These are phyloP conservation scores for Lotmaria passim DNA, from an alignment of 208 protist species.

Conservation along the genomic window DNA sequence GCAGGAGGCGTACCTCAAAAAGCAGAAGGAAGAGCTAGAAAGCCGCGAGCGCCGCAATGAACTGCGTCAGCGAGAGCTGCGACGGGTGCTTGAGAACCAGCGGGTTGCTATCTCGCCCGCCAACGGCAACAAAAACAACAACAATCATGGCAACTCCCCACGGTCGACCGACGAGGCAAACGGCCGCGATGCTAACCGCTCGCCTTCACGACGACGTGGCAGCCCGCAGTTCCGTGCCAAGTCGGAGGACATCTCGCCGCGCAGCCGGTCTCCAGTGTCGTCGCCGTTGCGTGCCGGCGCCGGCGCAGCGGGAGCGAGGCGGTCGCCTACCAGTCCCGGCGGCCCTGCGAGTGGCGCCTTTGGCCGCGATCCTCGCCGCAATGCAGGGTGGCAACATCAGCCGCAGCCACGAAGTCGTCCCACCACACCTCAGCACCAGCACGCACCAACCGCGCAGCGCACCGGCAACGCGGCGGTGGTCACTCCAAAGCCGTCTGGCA, in stretches of 20 bases:
- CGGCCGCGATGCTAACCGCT: neutral
- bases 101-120: constrained; percentile 35
- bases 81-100: constrained; percentile 70
- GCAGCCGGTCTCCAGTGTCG: constrained; percentile 10
- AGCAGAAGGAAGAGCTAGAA: constrained; percentile 65
- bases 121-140: constrained; percentile 30
- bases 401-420: constrained; percentile 17
- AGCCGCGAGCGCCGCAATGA: constrained; percentile 55
- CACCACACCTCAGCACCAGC: constrained; percentile 21
- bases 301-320: neutral
- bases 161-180: constrained; percentile 6
- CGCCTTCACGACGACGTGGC: constrained; percentile 10
- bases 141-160: constrained; percentile 11
- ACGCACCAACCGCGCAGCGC: constrained; percentile 8
- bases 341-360: constrained; percentile 18
- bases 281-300: constrained; percentile 15
- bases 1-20: constrained; percentile 81
- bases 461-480: constrained; percentile 11
- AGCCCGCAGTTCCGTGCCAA: constrained; percentile 17
- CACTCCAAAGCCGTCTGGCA: neutral
- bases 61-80: constrained; percentile 63
- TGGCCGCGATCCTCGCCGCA: constrained; percentile 29
- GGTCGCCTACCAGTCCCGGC: constrained; percentile 18
- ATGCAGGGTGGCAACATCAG: constrained; percentile 4
- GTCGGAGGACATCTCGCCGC: constrained; percentile 15